Conservation (phyloP, 768 basidiomycete species). For the Lyophyllum shimeji region DNA sequence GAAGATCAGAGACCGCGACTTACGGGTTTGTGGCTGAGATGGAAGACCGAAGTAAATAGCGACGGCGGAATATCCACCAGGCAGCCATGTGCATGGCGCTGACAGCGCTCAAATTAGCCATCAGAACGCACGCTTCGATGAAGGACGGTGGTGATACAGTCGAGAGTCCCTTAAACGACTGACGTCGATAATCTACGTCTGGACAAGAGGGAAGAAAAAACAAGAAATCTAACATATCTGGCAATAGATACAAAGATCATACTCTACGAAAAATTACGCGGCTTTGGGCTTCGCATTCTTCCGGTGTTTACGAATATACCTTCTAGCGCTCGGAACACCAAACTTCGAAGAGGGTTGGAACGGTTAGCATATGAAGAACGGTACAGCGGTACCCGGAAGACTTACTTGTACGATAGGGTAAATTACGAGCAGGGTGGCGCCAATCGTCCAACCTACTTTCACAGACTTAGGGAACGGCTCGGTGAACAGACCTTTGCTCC, state of each 20-base stretch:
- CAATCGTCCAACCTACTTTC: slow-evolving; percentile 66
- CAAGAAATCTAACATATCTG: neutral
- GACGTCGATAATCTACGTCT: neutral
- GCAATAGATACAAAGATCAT: neutral
- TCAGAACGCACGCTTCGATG: slow-evolving; percentile 1
- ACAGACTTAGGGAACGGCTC: slow-evolving; percentile 63
- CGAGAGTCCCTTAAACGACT: neutral
- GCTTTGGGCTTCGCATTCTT: slow-evolving; percentile 34
- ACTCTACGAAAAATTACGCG: slow-evolving; percentile 19
- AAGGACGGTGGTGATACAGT: neutral
- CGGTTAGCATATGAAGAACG: neutral
- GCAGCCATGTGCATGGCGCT: neutral
- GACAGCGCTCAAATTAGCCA: slow-evolving; percentile 8
- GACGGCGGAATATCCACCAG: slow-evolving; percentile 3
- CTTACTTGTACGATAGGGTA: slow-evolving; percentile 72
- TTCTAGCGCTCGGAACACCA: slow-evolving; percentile 58
- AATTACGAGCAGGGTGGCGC: slow-evolving; percentile 54
- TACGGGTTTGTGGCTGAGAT: slow-evolving; percentile 19
- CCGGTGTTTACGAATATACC: slow-evolving; percentile 47
- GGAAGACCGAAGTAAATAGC: slow-evolving; percentile 1
- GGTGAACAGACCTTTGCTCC: slow-evolving; percentile 71
- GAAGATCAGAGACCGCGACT: slow-evolving; percentile 4
- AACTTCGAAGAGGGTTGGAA: slow-evolving; percentile 43
- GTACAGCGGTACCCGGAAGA: slow-evolving; percentile 5
- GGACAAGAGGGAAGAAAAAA: neutral